Evolutionary conservation across 805 yeast genomes (phyloP).

Genomic region (Wickerhamiella spandovensis): DNA sequence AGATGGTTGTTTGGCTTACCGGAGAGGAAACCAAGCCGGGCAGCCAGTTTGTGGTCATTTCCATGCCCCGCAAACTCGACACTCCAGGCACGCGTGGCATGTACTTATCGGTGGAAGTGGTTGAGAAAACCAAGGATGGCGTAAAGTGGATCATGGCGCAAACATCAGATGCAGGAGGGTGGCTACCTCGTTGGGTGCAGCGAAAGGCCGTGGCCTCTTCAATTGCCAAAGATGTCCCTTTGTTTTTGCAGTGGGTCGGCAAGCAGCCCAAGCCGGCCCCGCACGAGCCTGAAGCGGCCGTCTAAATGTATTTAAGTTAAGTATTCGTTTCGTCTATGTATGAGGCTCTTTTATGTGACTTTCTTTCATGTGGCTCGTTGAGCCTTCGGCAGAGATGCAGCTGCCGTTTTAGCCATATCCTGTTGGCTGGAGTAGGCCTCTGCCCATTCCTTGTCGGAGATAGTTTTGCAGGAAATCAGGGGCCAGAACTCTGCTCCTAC

Average conservation of each 20-base stretch:
- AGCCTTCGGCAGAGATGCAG: not conserved
- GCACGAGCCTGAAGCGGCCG: not conserved
- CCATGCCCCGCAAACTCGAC: slow-evolving; percentile 22
- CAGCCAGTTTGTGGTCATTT: slow-evolving; percentile 24
- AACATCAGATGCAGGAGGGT: slow-evolving; percentile 29
- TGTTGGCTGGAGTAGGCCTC: slow-evolving; percentile 33
- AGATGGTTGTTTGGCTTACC: slow-evolving; percentile 26
- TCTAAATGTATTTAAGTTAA: not conserved
- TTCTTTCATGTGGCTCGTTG: too few relatives aligned
- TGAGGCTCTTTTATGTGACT: too few relatives aligned
- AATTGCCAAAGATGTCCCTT: slow-evolving; percentile 27
- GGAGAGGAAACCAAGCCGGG: slow-evolving; percentile 20
- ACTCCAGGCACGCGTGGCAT: slow-evolving; percentile 18
- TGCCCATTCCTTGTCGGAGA: slow-evolving; percentile 31
- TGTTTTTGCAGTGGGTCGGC: slow-evolving; percentile 18
- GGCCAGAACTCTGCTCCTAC: slow-evolving; percentile 58
- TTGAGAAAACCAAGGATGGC: slow-evolving; percentile 15
- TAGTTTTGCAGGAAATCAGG: slow-evolving; percentile 14
- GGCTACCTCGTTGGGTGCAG: slow-evolving; percentile 28
- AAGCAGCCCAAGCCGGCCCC: not conserved
- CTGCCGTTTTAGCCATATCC: slow-evolving; percentile 15
- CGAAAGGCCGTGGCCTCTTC: slow-evolving; percentile 21
- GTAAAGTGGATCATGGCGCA: slow-evolving; percentile 30
- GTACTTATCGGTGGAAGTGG: slow-evolving; percentile 27
- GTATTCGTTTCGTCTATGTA: not conserved